Evolutionary conservation across 495 filamentous ascomycete species (phyloP).

Genomic region (Neurospora sp.): DNA sequence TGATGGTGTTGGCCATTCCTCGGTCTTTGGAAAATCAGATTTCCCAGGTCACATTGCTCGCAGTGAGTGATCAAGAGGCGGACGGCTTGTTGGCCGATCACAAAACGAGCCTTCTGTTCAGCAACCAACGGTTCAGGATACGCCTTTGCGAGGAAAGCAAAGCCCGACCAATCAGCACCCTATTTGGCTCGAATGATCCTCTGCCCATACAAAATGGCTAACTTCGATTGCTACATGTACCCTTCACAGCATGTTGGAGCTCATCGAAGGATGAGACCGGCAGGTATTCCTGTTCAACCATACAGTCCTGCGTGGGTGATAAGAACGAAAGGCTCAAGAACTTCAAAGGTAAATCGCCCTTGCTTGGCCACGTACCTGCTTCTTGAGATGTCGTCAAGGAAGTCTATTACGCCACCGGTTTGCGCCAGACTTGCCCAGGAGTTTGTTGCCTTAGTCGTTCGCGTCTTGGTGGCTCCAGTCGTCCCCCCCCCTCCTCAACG

Average conservation of each 20-base stretch:
- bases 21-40: not conserved
- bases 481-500: not conserved
- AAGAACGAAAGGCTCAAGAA: not conserved
- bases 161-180: not conserved
- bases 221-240: not conserved
- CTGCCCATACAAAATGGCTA: not conserved
- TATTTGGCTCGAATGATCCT: not conserved
- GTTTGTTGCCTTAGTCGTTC: not conserved
- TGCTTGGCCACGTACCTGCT: not conserved
- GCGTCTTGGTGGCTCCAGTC: not conserved
- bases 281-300: not conserved
- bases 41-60: not conserved
- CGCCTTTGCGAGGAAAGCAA: not conserved
- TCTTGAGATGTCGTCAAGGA: not conserved
- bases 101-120: not conserved
- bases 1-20: not conserved
- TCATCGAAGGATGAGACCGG: not conserved
- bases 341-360: not conserved
- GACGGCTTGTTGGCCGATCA: not conserved
- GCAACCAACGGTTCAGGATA: not conserved
- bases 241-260: not conserved
- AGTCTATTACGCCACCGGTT: not conserved
- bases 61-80: not conserved
- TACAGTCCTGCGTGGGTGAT: not conserved
- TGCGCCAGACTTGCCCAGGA: not conserved